Percentiles rank a stretch among this genome's conserved stretches.
Evolutionary conservation across 768 basidiomycete species (phyloP).

Genomic region (Psilocybe sp.): DNA sequence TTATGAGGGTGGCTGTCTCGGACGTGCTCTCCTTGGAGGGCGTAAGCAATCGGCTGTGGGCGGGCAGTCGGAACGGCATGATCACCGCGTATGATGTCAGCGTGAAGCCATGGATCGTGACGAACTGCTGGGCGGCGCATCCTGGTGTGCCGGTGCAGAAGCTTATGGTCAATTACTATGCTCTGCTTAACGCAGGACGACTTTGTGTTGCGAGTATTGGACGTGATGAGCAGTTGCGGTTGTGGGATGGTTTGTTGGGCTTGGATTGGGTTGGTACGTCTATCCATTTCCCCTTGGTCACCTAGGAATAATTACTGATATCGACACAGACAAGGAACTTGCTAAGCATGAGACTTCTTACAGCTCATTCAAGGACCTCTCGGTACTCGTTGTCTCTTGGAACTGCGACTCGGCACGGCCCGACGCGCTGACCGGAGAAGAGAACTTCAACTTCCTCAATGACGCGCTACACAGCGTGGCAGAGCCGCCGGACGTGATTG

Average conservation of each 20-base stretch:
- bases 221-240: slow-evolving; percentile 64
- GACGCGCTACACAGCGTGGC: slow-evolving; percentile 72
- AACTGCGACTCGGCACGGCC: slow-evolving; percentile 90
- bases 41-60: slow-evolving; percentile 84
- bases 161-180: slow-evolving; percentile 69
- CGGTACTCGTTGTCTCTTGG: slow-evolving; percentile 83
- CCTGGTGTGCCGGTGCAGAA: slow-evolving; percentile 58
- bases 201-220: slow-evolving; percentile 76
- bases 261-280: slow-evolving; percentile 84
- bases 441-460: slow-evolving; percentile 81
- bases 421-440: slow-evolving; percentile 60
- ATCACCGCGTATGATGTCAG: slow-evolving; percentile 80
- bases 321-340: slow-evolving; percentile 64
- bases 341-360: slow-evolving; percentile 72
- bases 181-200: slow-evolving; percentile 65
- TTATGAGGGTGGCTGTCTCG: slow-evolving; percentile 76
- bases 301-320: slow-evolving; percentile 1
- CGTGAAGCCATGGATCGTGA: slow-evolving; percentile 77
- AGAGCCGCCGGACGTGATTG: slow-evolving; percentile 77
- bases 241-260: slow-evolving; percentile 91
- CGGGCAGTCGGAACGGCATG: slow-evolving; percentile 77
- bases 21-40: slow-evolving; percentile 85
- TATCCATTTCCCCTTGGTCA: not conserved
- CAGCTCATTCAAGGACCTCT: slow-evolving; percentile 76
- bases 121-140: slow-evolving; percentile 88